A percentile compares a stretch with the other conserved stretches of the same genome.
phyloP scores from a whole-genome alignment of 805 yeast genomes.

The Candida argentea region DNA sequence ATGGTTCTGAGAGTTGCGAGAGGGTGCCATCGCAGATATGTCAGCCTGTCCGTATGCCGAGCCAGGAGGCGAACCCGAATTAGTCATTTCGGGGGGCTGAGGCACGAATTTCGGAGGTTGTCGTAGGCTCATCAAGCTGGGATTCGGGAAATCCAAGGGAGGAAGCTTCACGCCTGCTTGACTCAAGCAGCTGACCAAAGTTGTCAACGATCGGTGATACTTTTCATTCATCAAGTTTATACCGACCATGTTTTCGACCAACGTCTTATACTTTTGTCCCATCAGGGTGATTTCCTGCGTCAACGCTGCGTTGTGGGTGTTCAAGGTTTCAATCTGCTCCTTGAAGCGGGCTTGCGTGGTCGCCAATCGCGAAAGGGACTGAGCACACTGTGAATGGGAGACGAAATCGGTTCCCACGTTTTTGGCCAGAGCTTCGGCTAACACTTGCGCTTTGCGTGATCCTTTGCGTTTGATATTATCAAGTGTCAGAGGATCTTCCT shows the following conservation, averaged over 20 bases:
- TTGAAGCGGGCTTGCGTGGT: slow-evolving; percentile 10
- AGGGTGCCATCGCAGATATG: background rate
- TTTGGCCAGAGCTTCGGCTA: slow-evolving; percentile 1
- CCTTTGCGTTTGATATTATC: slow-evolving; percentile 80
- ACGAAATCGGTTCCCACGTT: slow-evolving; percentile 1
- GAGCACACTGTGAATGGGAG: slow-evolving; percentile 2
- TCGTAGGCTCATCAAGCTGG: slow-evolving; percentile 12
- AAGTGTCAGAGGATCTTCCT: slow-evolving; percentile 65
- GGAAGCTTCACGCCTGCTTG: slow-evolving; percentile 64
- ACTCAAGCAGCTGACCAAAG: slow-evolving; percentile 38
- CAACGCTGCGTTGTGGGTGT: slow-evolving; percentile 21
- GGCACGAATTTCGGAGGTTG: slow-evolving; percentile 6
- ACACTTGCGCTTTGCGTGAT: slow-evolving; percentile 33
- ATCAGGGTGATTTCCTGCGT: slow-evolving; percentile 28
- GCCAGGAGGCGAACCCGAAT: background rate
- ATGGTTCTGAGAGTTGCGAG: slow-evolving; percentile 1
- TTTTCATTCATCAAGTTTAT: slow-evolving; percentile 50
- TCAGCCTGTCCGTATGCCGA: background rate
- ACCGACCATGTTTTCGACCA: slow-evolving; percentile 50
- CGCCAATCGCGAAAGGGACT: slow-evolving; percentile 3
- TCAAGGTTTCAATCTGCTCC: slow-evolving; percentile 23
- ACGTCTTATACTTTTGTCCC: slow-evolving; percentile 51
- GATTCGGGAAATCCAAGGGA: slow-evolving; percentile 45
- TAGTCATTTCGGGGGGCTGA: background rate
- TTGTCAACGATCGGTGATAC: slow-evolving; percentile 40